Evolutionary conservation across 2,329 filamentous ascomycete genomes (phyloP), one percentile per base, ranked within the genome.

Genomic region (Aspergillus oerlinghausenensis): DNA sequence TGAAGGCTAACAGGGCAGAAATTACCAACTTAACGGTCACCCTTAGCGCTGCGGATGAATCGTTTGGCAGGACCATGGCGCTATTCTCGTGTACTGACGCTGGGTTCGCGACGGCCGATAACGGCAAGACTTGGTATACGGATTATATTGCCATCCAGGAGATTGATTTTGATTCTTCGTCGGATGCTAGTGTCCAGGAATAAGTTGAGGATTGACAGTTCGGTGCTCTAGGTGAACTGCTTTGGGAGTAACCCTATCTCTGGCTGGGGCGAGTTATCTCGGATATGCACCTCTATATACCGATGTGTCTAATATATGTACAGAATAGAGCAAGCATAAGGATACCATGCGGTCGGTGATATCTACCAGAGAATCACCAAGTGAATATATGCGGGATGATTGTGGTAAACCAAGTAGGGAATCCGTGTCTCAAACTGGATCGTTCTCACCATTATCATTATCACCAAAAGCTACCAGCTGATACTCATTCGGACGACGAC

Each of bases 21-120:
- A 60, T 58, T n/a, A 55, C 49, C 28, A 63, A 62, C 49, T 48
- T 63, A 21, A 63, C 61, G n/a, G 50, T 63, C 48, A 59, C 57
- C 32, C 53, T 63, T 1, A 62, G 56, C 23, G 52, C 54, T 9
- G 58, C 55, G 14, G 60, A 63, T 9, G 55, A 51, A 43, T 58
- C 43, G 17, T 62, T 61, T 35, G 60, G 54, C 11, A 48, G 54
- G 9, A 55, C 51, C n/a, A 54, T 63, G 11, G 40, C 23, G 48
- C 56, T 63, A 3, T 59, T 60, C 49, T 56, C 55, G 14, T 55
- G 57, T 47, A 59, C 61, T 3, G 50, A 56, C 32, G 49, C 54
- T 11, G 56, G 51, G 3, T 54, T 63, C 38, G 54, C 56, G 2
- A 58, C 56, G 55, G 52, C 60, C 5, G 61, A 63, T 14, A 50